A percentile compares a stretch with the other conserved stretches of the same genome.
Evolutionary conservation across 352 stramenopile genomes (phyloP).

Genomic region (Phytophthora foliorum): DNA sequence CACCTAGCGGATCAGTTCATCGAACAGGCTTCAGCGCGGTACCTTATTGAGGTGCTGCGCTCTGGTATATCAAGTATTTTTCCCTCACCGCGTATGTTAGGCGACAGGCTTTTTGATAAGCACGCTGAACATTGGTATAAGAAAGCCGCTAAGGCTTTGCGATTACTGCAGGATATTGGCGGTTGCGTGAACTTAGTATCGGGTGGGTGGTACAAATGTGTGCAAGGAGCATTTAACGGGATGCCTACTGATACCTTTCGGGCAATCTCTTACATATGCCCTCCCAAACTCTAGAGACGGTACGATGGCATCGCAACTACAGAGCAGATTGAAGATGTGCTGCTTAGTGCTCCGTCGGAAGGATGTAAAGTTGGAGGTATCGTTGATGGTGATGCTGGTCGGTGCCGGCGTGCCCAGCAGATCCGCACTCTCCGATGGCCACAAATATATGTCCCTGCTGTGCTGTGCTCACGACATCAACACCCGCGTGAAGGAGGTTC

Average conservation of each 20-base stretch:
- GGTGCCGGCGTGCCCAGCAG: constrained; percentile 4
- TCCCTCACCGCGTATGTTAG: neutral
- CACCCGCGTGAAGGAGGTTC: constrained; percentile 25
- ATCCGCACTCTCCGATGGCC: constrained; percentile 11
- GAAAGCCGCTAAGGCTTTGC: neutral
- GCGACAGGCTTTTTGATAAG: constrained; percentile 1
- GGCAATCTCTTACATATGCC: neutral
- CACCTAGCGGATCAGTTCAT: constrained; percentile 2
- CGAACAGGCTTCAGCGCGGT: neutral
- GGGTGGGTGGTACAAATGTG: constrained; percentile 15
- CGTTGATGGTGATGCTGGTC: constrained; percentile 17
- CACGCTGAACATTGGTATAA: neutral
- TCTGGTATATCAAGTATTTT: constrained; percentile 3
- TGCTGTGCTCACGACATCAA: constrained; percentile 24
- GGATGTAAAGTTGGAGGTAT: constrained; percentile 10
- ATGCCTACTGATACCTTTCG: neutral
- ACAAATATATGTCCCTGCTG: constrained; percentile 8
- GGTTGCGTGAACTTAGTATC: constrained; percentile 9
- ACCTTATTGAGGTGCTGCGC: constrained; percentile 4
- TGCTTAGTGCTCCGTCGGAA: neutral
- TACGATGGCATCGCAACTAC: constrained; percentile 20
- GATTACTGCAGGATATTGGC: neutral
- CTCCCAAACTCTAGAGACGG: neutral
- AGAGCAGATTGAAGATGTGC: constrained; percentile 6
- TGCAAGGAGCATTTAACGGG: constrained; percentile 1